Conservation (phyloP, 371 early-diverging fungal genomes). For the Ecytonucleospora hepatopenaei region DNA sequence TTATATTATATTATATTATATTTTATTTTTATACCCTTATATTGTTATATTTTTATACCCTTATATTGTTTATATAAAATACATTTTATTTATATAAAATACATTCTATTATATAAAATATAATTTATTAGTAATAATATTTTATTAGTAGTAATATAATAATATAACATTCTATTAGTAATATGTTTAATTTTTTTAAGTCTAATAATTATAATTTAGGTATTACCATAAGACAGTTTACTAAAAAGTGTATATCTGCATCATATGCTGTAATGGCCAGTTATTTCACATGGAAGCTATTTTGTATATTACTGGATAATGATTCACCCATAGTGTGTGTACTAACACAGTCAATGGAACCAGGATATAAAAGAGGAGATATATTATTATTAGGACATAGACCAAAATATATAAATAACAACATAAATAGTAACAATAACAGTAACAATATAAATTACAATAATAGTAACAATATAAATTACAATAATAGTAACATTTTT, state of each 20-base stretch:
- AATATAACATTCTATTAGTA: conserved; percentile 1
- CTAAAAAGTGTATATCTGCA: conserved; percentile 46
- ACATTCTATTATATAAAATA: background rate
- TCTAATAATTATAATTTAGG: conserved; percentile 37
- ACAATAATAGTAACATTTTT: too few relatives aligned
- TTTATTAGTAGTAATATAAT: background rate
- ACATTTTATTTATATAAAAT: background rate
- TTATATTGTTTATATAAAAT: background rate
- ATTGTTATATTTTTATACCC: background rate
- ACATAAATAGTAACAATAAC: conserved; percentile 37
- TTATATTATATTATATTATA: background rate
- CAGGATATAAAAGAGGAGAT: conserved; percentile 90
- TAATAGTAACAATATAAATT: too few relatives aligned
- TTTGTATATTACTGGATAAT: conserved; percentile 70
- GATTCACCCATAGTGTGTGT: conserved; percentile 96
- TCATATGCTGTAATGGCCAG: conserved; percentile 55
- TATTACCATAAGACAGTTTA: conserved; percentile 30
- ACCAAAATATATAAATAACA: conserved; percentile 11
- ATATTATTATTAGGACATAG: conserved; percentile 69
- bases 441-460: too few relatives aligned
- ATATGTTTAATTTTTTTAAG: conserved; percentile 31
- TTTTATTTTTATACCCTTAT: background rate
- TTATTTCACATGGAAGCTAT: conserved; percentile 86
- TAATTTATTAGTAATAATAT: background rate
- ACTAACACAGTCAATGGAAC: conserved; percentile 91